Evolutionary conservation across 1,284 basidiomycete genomes (phyloP), one percentile per base, ranked within the genome.

Genomic region (Ustilago vetiveriae): DNA sequence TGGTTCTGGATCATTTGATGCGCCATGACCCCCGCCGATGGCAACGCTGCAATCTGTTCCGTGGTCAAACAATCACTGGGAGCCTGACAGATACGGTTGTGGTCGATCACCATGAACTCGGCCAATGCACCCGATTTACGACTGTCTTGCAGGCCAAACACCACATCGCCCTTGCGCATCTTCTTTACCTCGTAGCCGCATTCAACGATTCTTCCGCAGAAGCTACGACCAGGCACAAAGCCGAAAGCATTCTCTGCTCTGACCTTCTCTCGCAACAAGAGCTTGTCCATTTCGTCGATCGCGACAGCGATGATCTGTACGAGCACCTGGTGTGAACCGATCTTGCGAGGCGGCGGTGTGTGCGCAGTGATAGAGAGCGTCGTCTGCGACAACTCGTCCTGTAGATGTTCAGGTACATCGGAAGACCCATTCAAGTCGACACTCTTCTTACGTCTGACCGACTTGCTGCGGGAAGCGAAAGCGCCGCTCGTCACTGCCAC

Each of bases 11-110:
- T 76, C 39, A 84, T 68, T 58, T 83, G 81, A 58, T 82, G 76
- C 3, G 83, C 81, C 58, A 81, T 66, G 13, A 83, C 76, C 6
- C 83, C 83, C 19, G 82, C 76, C 3, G 82, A 60, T 0, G 83
- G 82, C 21, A 84, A 70, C n/a, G 82, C 77, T 3, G 83, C 82
- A n/a, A 84, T 82, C 60, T 84, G 77, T 46, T 84, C 83, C 21
- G 78, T 72, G 6, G 73, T 74, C 39, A 84, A 62, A 35, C 69
- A 78, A 44, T 82, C 74, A 41, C 76, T 69, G 5, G 82, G 81
- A n/a, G 83, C 81, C 32, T 76, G 78, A n/a, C 82, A 82, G 21
- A 83, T 65, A 17, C 80, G 66, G 43, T 80, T 73, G 40, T 80
- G 68, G 49, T 84, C 81, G 14, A 84, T 72, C 10, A 74, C 74